phyloP scores from a whole-genome alignment of 164 flowering plant genomes.

The Protea cynaroides region DNA sequence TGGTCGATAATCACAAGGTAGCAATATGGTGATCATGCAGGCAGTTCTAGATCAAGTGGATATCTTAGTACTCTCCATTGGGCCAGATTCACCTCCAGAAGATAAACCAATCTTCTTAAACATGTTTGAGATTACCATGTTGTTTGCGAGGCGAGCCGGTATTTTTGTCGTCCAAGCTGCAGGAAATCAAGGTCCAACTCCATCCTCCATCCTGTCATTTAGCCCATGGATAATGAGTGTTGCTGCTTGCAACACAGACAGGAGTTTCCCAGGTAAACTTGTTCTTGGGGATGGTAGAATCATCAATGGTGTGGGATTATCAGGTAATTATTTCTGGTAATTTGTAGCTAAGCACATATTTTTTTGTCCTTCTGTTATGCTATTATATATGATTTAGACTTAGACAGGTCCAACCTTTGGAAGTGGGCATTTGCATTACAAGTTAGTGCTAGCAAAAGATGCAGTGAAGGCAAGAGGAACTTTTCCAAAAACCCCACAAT shows the following conservation, averaged over 20 bases:
- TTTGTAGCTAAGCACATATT: too few relatives aligned
- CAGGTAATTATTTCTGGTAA: slow-evolving; percentile 35
- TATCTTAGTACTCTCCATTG: slow-evolving; percentile 61
- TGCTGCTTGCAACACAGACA: slow-evolving; percentile 59
- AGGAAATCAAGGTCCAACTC: slow-evolving; percentile 72
- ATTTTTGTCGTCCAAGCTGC: slow-evolving; percentile 83
- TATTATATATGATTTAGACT: neutral
- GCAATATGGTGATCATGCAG: slow-evolving; percentile 23
- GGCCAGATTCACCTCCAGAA: slow-evolving; percentile 84
- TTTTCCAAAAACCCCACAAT: slow-evolving; percentile 47
- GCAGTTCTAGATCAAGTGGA: slow-evolving; percentile 74
- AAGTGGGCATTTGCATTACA: slow-evolving; percentile 33
- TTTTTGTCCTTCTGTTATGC: too few relatives aligned
- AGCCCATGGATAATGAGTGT: slow-evolving; percentile 88
- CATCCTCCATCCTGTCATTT: slow-evolving; percentile 51
- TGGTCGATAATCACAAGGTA: neutral
- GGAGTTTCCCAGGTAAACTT: slow-evolving; percentile 55
- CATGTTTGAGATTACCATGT: slow-evolving; percentile 55
- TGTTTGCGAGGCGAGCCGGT: slow-evolving; percentile 73
- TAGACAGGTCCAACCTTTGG: slow-evolving; percentile 58
- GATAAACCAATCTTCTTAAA: slow-evolving; percentile 57
- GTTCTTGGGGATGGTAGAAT: slow-evolving; percentile 57
- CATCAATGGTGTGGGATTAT: slow-evolving; percentile 67
- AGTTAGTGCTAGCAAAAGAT: slow-evolving; percentile 78
- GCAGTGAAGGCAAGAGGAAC: slow-evolving; percentile 45